A percentile compares a stretch with the other conserved stretches of the same genome.
Evolutionary conservation across 1,284 basidiomycete genomes (phyloP).

Genomic region (Leccinum laetum): DNA sequence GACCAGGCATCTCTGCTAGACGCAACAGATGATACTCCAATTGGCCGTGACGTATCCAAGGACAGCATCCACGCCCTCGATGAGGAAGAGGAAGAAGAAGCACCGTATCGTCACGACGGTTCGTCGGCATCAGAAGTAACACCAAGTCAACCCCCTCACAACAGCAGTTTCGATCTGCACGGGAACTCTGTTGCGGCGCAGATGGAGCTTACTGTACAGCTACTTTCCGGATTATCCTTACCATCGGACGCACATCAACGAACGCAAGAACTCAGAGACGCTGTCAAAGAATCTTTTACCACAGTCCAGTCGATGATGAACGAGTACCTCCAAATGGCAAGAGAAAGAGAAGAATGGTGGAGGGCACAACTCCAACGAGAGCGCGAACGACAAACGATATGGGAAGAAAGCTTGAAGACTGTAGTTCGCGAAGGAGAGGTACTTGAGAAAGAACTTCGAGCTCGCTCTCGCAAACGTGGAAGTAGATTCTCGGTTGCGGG

Average conservation of each 20-base stretch:
- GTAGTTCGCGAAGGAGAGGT: slow-evolving; percentile 88
- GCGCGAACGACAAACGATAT: slow-evolving; percentile 73
- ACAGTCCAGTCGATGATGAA: slow-evolving; percentile 60
- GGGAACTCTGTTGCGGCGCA: slow-evolving; percentile 79
- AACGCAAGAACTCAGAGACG: slow-evolving; percentile 51
- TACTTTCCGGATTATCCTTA: slow-evolving; percentile 54
- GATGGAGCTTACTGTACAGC: slow-evolving; percentile 74
- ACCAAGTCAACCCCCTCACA: slow-evolving; percentile 59
- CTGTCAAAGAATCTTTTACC: slow-evolving; percentile 64
- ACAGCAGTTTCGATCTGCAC: slow-evolving; percentile 68
- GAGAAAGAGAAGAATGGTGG: slow-evolving; percentile 86
- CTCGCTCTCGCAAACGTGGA: slow-evolving; percentile 53
- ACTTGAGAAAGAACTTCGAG: slow-evolving; percentile 80
- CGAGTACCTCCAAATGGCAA: slow-evolving; percentile 74
- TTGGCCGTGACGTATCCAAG: slow-evolving; percentile 20
- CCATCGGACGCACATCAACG: slow-evolving; percentile 37
- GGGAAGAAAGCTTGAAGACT: slow-evolving; percentile 91
- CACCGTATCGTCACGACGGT: slow-evolving; percentile 36
- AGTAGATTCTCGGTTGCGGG: slow-evolving; percentile 49
- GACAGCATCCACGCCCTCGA: slow-evolving; percentile 27
- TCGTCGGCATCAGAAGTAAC: slow-evolving; percentile 46
- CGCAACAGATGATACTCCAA: slow-evolving; percentile 10
- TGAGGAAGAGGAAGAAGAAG: slow-evolving; percentile 38
- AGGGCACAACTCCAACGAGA: slow-evolving; percentile 63
- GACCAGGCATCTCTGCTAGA: slow-evolving; percentile 28